A percentile compares a stretch with the other conserved stretches of the same genome.
phyloP scores from a whole-genome alignment of 2,329 filamentous ascomycete genomes.

The Neocucurbitaria cava region DNA sequence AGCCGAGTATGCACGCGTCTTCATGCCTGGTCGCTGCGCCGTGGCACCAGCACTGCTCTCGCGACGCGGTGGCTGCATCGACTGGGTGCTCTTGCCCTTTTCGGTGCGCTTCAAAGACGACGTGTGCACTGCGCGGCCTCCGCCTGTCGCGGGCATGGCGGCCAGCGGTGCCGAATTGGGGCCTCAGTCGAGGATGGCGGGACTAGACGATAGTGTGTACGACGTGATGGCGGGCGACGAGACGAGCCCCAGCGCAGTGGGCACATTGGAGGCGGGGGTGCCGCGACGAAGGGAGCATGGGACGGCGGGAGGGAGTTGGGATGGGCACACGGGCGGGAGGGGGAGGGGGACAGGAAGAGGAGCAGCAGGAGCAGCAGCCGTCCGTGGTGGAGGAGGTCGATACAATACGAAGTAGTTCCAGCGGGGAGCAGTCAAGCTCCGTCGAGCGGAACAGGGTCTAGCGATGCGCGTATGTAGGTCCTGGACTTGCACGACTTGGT shows the following conservation, averaged over 20 bases:
- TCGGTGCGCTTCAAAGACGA: slow-evolving; percentile 24
- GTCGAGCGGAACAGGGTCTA: background rate
- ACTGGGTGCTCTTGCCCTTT: slow-evolving; percentile 35
- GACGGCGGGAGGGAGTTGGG: background rate
- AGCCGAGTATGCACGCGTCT: slow-evolving; percentile 48
- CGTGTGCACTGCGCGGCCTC: slow-evolving; percentile 18
- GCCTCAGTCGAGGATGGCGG: slow-evolving; percentile 9
- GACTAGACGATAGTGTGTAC: slow-evolving; percentile 21
- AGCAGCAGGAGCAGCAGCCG: no score
- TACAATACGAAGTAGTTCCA: no score
- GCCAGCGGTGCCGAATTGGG: background rate
- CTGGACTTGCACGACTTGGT: no score
- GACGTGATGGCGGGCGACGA: slow-evolving; percentile 27
- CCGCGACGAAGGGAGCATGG: background rate
- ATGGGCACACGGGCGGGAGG: background rate
- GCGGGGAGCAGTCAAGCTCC: background rate
- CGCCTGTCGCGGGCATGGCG: slow-evolving; percentile 25
- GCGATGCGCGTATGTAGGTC: background rate
- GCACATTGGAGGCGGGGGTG: slow-evolving; percentile 17
- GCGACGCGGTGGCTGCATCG: slow-evolving; percentile 30
- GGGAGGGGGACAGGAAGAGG: background rate
- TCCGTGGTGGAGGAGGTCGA: background rate
- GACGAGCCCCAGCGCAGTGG: slow-evolving; percentile 31
- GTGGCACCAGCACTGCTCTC: slow-evolving; percentile 20
- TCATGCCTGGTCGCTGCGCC: slow-evolving; percentile 38